A percentile compares a stretch with the other conserved stretches of the same genome.
These are phyloP conservation scores for Fusarium camptoceras DNA, from an alignment of 2,329 filamentous ascomycete genomes.

Conservation along the genomic window DNA sequence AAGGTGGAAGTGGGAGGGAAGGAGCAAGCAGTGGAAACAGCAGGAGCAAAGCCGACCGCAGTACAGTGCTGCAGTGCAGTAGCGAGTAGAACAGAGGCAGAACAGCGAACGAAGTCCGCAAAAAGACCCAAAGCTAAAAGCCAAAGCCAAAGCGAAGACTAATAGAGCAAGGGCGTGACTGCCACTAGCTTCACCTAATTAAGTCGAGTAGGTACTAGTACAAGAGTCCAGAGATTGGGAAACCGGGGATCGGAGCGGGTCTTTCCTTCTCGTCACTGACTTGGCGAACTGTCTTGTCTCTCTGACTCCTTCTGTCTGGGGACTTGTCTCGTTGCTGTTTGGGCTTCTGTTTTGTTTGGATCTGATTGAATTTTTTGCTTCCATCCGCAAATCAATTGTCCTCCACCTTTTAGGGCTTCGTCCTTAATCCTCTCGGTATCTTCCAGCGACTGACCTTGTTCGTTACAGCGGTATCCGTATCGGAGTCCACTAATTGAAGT, in stretches of 20 bases:
- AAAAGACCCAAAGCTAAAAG: constrained; percentile 3
- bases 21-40: constrained; percentile 1
- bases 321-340: constrained; percentile 16
- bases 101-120: background rate
- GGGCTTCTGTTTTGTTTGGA: background rate
- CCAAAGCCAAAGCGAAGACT: background rate
- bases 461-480: background rate
- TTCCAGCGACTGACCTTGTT: constrained; percentile 18
- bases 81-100: background rate
- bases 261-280: constrained; percentile 9
- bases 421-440: background rate
- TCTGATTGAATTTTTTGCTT: background rate
- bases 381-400: background rate
- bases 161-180: constrained; percentile 32
- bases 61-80: background rate
- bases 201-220: constrained; percentile 17
- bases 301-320: constrained; percentile 35
- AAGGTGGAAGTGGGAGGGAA: background rate
- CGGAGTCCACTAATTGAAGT: constrained; percentile 21
- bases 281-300: background rate
- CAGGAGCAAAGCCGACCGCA: background rate
- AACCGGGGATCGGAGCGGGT: constrained; percentile 36
- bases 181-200: constrained; percentile 18
- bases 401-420: background rate
- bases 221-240: constrained; percentile 12